Evolutionary conservation across 495 filamentous ascomycete genomes (phyloP).

Genomic region (Penicillium coprophilum): DNA sequence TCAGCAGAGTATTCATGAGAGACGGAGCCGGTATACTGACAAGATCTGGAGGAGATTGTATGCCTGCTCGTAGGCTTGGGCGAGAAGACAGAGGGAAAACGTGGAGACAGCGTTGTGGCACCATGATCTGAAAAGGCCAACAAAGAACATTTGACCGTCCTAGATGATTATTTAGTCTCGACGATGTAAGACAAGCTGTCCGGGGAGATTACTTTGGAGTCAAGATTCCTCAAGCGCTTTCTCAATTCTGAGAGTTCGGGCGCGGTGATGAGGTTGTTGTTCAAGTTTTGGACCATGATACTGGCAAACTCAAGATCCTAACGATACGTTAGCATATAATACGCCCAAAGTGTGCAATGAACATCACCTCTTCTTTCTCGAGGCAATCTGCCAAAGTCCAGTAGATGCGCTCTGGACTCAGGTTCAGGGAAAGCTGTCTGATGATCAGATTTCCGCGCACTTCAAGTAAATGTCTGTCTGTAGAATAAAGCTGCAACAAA

Average conservation of each 20-base stretch:
- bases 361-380: slow-evolving; percentile 80
- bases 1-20: slow-evolving; percentile 36
- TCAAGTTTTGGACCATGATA: slow-evolving; percentile 99
- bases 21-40: slow-evolving; percentile 48
- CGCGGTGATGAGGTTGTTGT: slow-evolving; percentile 98
- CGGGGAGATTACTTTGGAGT: slow-evolving; percentile 63
- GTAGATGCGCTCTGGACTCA: slow-evolving; percentile 94
- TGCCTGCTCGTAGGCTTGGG: slow-evolving; percentile 97
- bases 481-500: slow-evolving; percentile 90
- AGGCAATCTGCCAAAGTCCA: slow-evolving; percentile 94
- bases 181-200: not conserved
- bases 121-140: slow-evolving; percentile 92
- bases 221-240: slow-evolving; percentile 85
- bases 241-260: slow-evolving; percentile 89
- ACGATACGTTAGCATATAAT: slow-evolving; percentile 13
- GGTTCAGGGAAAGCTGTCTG: slow-evolving; percentile 85
- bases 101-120: slow-evolving; percentile 99
- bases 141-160: slow-evolving; percentile 95
- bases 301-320: slow-evolving; percentile 94
- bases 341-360: not conserved
- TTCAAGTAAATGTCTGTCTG: slow-evolving; percentile 86
- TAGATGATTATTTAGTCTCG: slow-evolving; percentile 32
- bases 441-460: slow-evolving; percentile 95
- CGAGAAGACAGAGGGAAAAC: slow-evolving; percentile 91
- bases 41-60: slow-evolving; percentile 97